phyloP scores from a whole-genome alignment of 768 basidiomycete species.

The Rubroboletus pulcherrimus region DNA sequence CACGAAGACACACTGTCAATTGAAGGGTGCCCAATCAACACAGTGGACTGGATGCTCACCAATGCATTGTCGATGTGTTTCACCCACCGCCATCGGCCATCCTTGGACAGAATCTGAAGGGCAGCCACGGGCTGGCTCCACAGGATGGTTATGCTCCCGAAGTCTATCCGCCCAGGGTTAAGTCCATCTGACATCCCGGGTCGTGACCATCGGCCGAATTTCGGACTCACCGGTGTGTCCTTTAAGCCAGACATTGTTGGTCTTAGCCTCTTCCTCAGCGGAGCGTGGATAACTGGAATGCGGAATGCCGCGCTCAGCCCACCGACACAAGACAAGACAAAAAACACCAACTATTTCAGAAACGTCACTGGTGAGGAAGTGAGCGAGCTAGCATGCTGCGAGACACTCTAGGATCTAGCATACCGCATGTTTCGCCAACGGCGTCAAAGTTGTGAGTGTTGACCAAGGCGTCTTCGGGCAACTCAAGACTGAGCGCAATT shows the following conservation, averaged over 20 bases:
- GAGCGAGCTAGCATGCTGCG: not conserved
- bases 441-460: conserved; percentile 44
- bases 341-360: conserved; percentile 57
- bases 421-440: conserved; percentile 42
- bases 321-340: not conserved
- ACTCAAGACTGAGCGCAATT: conserved; percentile 48
- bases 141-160: conserved; percentile 53
- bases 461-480: conserved; percentile 50
- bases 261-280: conserved; percentile 46
- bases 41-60: conserved; percentile 26
- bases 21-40: not conserved
- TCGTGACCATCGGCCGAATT: too few relatives aligned
- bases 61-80: conserved; percentile 56
- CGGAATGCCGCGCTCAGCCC: not conserved
- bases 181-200: not conserved
- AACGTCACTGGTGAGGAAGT: conserved; percentile 43
- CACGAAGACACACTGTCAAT: not conserved
- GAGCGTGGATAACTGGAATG: conserved; percentile 45
- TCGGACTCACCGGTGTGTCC: conserved; percentile 48
- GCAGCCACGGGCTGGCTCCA: conserved; percentile 61
- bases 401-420: not conserved
- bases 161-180: conserved; percentile 32
- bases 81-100: conserved; percentile 56
- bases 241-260: conserved; percentile 56
- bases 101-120: conserved; percentile 51